Percentiles rank a stretch among this genome's conserved stretches.
These are phyloP conservation scores for Salinomyces thailandicus DNA, from an alignment of 2,329 filamentous ascomycete genomes.

Conservation along the genomic window DNA sequence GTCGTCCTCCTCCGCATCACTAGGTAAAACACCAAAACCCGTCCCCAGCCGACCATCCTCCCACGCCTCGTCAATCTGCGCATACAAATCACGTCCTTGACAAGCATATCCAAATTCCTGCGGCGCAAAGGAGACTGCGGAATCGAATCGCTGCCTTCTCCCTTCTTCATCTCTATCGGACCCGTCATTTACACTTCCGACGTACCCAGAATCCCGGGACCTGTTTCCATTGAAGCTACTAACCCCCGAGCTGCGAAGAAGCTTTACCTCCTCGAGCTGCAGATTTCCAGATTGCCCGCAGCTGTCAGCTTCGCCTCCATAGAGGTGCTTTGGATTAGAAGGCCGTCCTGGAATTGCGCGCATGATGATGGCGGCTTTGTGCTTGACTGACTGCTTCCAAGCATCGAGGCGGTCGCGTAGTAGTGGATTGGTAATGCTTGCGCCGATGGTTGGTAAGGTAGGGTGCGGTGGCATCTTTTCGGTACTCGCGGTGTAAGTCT, in stretches of 20 bases:
- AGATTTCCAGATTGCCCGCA: neutral
- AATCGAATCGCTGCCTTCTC: too few species aligned
- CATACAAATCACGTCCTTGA: too few species aligned
- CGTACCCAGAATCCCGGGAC: neutral
- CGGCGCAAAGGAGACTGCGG: neutral
- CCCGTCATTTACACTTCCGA: neutral
- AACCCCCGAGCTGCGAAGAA: constrained; percentile 1
- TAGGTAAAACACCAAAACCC: neutral
- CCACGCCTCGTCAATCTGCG: neutral
- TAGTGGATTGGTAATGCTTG: too few species aligned
- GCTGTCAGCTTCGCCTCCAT: neutral
- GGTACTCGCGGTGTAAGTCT: too few species aligned
- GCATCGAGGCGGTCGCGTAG: too few species aligned
- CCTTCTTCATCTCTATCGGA: too few species aligned
- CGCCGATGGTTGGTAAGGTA: too few species aligned
- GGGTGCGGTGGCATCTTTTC: too few species aligned
- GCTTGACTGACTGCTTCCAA: neutral
- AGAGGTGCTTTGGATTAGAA: neutral
- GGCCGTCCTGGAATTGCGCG: neutral
- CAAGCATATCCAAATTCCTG: too few species aligned
- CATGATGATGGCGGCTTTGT: neutral
- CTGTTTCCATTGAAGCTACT: neutral
- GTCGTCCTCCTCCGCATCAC: neutral
- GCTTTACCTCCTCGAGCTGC: neutral
- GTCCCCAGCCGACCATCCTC: neutral